Evolutionary conservation across 2,329 filamentous ascomycete genomes (phyloP), one percentile per base, ranked within the genome.

Genomic region (Rhynchosporium agropyri): DNA sequence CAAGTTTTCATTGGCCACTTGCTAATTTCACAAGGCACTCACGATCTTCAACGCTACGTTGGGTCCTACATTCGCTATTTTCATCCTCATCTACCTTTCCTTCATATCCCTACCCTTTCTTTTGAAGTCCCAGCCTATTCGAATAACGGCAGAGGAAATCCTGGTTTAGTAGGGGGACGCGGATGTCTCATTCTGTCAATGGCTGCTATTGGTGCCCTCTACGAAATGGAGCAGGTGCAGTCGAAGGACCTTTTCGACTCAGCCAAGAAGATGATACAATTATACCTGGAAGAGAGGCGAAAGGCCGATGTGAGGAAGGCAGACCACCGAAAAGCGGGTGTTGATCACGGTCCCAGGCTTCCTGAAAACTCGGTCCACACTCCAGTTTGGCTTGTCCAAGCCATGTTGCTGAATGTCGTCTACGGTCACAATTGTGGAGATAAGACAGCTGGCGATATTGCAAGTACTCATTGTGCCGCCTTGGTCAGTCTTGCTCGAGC

Each of bases 361-460:
- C 77, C 80, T 60, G 89, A 91, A 63, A 83, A 83, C 56, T 82
- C 86, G 15, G 83, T 87, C 45, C 87, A 91, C 68, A 94, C 93
- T 2, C 94, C 94, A 0, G 82, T 97, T 46, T 98, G 94, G 93
- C 83, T 99, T 31, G 92, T 98, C 15, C 95, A 98, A 76, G 92
- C 94, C 0, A 98, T 98, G 94, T 81, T 98, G 8, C 82, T 99
- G 57, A 98, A 97, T 74, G 91, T 98, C 43, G 90, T 97, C 15
- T 98, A 97, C 74, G 94, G 94, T 13, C 91, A 97, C 76, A 96
- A 96, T 69, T 96, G 92, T 74, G 92, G 91, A 43, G 94, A 98
- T 75, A 94, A 96, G 78, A 89, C 87, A 60, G 90, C 92, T 28
- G 92, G 91, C 64, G 92, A 97, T 74, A 96, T 96, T 72, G 94